These are phyloP conservation scores for Exophiala sideris DNA, from an alignment of 2,329 filamentous ascomycete species.

Conservation along the genomic window DNA sequence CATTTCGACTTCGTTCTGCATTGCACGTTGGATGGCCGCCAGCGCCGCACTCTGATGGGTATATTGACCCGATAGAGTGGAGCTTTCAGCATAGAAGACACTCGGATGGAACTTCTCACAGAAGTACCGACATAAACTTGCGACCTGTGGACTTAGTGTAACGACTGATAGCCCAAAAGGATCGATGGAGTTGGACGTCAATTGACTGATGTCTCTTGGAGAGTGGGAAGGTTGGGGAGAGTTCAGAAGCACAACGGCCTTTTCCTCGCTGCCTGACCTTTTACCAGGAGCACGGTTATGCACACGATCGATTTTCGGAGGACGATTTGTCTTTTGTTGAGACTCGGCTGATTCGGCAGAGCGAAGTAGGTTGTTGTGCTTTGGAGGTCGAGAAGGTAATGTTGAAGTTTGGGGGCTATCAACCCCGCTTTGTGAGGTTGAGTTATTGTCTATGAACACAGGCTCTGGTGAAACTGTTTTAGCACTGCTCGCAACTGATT, in stretches of 20 bases:
- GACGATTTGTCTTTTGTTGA: background rate
- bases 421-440: background rate
- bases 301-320: background rate
- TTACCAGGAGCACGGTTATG: background rate
- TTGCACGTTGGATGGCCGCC: constrained; percentile 18
- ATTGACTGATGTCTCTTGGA: constrained; percentile 21
- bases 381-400: constrained; percentile 3
- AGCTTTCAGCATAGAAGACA: constrained; percentile 25
- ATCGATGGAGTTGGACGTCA: constrained; percentile 18
- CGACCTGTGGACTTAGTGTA: constrained; percentile 20
- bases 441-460: background rate
- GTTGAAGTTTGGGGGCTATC: background rate
- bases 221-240: background rate
- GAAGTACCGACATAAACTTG: constrained; percentile 23
- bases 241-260: constrained; percentile 11
- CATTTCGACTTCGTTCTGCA: constrained; percentile 27
- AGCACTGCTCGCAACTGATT: background rate
- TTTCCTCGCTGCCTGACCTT: background rate
- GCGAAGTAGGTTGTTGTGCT: background rate
- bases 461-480: background rate
- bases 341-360: background rate
- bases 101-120: constrained; percentile 24
- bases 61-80: constrained; percentile 18
- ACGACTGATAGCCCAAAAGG: constrained; percentile 24
- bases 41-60: constrained; percentile 19